A percentile compares a stretch with the other conserved stretches of the same genome.
phyloP scores from a whole-genome alignment of 129 eudicot species.

The Deinandra increscens region DNA sequence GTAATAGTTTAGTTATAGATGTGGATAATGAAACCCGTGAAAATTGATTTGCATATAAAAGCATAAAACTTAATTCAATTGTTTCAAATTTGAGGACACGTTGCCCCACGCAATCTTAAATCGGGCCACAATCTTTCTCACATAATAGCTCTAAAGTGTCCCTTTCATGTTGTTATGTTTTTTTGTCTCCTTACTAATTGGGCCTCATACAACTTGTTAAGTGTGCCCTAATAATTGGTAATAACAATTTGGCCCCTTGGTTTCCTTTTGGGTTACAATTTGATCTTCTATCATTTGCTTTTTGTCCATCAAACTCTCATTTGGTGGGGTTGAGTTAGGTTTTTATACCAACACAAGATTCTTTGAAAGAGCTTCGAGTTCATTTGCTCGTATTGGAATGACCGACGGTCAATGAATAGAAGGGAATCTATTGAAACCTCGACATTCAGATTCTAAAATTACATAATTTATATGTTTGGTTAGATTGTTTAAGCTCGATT shows the following conservation, averaged over 20 bases:
- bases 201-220: conserved; percentile 1
- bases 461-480: not conserved
- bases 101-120: conserved; percentile 35
- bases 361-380: conserved; percentile 10
- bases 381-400: not conserved
- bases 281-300: not conserved
- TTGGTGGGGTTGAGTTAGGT: conserved; percentile 12
- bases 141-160: conserved; percentile 28
- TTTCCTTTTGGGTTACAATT: not conserved
- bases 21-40: too few species aligned
- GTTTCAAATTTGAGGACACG: conserved; percentile 19
- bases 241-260: conserved; percentile 20
- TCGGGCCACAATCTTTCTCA: conserved; percentile 25
- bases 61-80: not conserved
- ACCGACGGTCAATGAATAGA: not conserved
- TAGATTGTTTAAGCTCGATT: not conserved
- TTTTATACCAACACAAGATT: conserved; percentile 22
- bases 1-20: too few species aligned
- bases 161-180: conserved; percentile 32
- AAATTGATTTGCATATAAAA: not conserved
- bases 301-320: conserved; percentile 6
- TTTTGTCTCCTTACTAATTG: conserved; percentile 26
- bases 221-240: conserved; percentile 17
- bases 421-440: not conserved
- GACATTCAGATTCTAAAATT: not conserved